phyloP scores from a whole-genome alignment of 75 land plant species.

The Pseudotsuga menziesii region DNA sequence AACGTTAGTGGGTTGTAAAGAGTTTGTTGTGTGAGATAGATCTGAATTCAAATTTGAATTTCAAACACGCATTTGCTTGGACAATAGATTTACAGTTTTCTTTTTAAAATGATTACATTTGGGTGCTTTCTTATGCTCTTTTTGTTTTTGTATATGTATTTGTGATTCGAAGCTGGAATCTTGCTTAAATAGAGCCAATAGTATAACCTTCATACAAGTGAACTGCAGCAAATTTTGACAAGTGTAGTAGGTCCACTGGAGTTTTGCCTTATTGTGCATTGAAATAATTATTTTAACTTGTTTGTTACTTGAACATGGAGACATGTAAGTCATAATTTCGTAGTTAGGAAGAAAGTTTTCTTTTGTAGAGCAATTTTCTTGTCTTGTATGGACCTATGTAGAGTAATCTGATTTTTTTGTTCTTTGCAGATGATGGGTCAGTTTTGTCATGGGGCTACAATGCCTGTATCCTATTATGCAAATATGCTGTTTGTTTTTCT shows the following conservation, averaged over 20 bases:
- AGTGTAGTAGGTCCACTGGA: neutral
- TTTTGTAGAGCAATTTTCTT: neutral
- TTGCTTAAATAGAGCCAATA: neutral
- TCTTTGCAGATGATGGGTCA: constrained; percentile 67
- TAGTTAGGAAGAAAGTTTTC: neutral
- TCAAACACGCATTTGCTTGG: neutral
- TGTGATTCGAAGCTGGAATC: neutral
- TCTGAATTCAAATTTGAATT: neutral
- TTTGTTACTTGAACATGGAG: neutral
- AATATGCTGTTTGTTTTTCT: neutral
- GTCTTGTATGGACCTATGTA: neutral
- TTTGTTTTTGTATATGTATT: neutral
- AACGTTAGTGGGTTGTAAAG: too few relatives aligned
- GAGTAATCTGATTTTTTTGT: neutral
- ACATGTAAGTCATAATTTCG: neutral
- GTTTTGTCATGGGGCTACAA: constrained; percentile 94
- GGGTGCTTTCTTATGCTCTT: neutral
- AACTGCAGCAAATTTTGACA: neutral
- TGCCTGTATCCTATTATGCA: constrained; percentile 61
- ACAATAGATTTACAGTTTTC: neutral
- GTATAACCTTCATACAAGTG: neutral
- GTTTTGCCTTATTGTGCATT: neutral
- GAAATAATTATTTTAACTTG: neutral
- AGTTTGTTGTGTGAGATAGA: neutral
- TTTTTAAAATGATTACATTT: neutral